These are phyloP conservation scores for Phytophthora colocasiae DNA, from an alignment of 352 stramenopile species.

Conservation along the genomic window DNA sequence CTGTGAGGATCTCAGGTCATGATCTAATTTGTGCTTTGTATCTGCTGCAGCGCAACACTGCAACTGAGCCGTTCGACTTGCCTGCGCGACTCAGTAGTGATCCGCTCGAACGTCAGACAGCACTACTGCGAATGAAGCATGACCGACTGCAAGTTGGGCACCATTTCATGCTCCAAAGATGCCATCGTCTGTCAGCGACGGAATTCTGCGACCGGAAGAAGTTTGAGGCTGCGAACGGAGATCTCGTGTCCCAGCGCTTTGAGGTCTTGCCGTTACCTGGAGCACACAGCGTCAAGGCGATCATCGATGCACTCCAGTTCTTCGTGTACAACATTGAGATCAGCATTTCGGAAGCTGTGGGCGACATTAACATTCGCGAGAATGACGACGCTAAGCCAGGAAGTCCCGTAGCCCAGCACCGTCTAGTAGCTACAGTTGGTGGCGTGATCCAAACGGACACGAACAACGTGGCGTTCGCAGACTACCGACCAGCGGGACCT, in stretches of 20 bases:
- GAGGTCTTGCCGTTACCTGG: conserved; percentile 53
- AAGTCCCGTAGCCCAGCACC: conserved; percentile 45
- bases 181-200: conserved; percentile 29
- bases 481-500: conserved; percentile 28
- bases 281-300: conserved; percentile 34
- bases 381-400: conserved; percentile 50
- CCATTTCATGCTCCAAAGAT: conserved; percentile 35
- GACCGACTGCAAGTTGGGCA: conserved; percentile 38
- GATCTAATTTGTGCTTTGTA: background rate
- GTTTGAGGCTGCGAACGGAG: conserved; percentile 42
- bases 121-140: conserved; percentile 34
- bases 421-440: conserved; percentile 41
- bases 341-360: conserved; percentile 48
- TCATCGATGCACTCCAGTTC: conserved; percentile 48
- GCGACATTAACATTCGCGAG: conserved; percentile 57
- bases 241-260: conserved; percentile 46
- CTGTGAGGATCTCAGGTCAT: background rate
- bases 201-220: conserved; percentile 52
- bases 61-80: conserved; percentile 36
- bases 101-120: conserved; percentile 19
- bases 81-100: conserved; percentile 30
- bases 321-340: conserved; percentile 63
- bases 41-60: conserved; percentile 21
- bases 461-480: conserved; percentile 51
- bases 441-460: conserved; percentile 43